These are phyloP conservation scores for Gautieria morchelliformis DNA, from an alignment of 768 basidiomycete genomes.

Conservation along the genomic window DNA sequence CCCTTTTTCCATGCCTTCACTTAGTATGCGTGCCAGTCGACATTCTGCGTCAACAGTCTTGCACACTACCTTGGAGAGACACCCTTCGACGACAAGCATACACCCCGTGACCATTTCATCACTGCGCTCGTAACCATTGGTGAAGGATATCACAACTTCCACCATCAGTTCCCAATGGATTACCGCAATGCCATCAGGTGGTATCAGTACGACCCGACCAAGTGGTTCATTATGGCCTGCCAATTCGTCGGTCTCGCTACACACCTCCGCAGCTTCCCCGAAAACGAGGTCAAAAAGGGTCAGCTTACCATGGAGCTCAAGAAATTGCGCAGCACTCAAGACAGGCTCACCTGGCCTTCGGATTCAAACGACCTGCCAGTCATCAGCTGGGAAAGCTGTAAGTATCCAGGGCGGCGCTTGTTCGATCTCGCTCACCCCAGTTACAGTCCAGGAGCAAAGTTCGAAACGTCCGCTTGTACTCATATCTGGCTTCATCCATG, in stretches of 20 bases:
- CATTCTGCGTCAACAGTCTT: constrained; percentile 94
- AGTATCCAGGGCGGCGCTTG: constrained; percentile 16
- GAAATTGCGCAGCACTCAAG: constrained; percentile 70
- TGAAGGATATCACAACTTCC: constrained; percentile 98
- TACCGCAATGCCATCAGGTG: constrained; percentile 93
- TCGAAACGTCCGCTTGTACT: constrained; percentile 74
- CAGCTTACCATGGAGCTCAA: constrained; percentile 93
- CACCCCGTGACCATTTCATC: constrained; percentile 80
- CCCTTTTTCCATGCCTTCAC: not conserved
- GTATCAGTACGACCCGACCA: constrained; percentile 90
- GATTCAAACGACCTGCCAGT: constrained; percentile 69
- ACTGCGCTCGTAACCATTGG: constrained; percentile 89
- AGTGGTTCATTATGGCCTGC: constrained; percentile 77
- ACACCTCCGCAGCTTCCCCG: constrained; percentile 62
- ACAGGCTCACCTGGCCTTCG: constrained; percentile 69
- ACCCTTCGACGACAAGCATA: constrained; percentile 93
- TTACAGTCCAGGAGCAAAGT: constrained; percentile 67
- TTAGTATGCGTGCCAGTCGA: constrained; percentile 49
- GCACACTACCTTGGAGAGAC: constrained; percentile 94
- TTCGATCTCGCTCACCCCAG: not conserved
- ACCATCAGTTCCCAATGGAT: constrained; percentile 95
- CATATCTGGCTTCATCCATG: constrained; percentile 89
- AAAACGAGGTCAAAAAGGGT: constrained; percentile 74
- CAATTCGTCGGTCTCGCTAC: constrained; percentile 54
- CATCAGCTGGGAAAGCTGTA: constrained; percentile 81